phyloP scores from a whole-genome alignment of 1,284 basidiomycete species.

The Tilletia walkeri region DNA sequence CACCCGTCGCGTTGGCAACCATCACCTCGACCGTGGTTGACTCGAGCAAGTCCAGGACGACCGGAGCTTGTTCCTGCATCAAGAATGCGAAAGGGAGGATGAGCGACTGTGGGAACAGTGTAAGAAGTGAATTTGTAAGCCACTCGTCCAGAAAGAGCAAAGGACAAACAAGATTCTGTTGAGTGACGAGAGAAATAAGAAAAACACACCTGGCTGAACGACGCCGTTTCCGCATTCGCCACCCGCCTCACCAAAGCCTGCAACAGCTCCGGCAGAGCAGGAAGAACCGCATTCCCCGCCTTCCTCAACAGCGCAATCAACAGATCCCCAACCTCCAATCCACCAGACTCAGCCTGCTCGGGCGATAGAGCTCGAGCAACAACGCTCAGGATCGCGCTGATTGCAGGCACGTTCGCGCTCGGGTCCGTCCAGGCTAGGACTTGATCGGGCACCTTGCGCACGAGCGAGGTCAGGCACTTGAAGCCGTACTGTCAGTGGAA shows the following conservation, averaged over 20 bases:
- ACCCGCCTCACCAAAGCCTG: constrained; percentile 79
- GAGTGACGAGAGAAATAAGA: constrained; percentile 47
- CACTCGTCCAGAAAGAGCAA: no score
- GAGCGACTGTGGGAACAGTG: constrained; percentile 61
- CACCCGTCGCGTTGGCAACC: constrained; percentile 3
- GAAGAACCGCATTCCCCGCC: constrained; percentile 71
- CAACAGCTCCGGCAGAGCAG: constrained; percentile 80
- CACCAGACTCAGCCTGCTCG: constrained; percentile 64
- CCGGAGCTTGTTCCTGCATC: constrained; percentile 76
- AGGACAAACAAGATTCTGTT: no score
- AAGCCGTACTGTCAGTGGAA: constrained; percentile 68
- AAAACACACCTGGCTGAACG: constrained; percentile 67
- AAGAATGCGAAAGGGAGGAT: constrained; percentile 90
- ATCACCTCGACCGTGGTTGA: constrained; percentile 58
- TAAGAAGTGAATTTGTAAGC: no score
- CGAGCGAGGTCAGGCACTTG: constrained; percentile 73
- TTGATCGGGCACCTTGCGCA: constrained; percentile 75
- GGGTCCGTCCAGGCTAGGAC: constrained; percentile 64
- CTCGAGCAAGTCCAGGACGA: constrained; percentile 73
- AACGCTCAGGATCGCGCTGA: constrained; percentile 58
- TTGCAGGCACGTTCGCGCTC: constrained; percentile 72
- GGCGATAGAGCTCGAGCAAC: constrained; percentile 42
- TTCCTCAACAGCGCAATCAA: constrained; percentile 85
- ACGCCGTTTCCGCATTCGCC: constrained; percentile 76
- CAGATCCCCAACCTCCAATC: constrained; percentile 86